Evolutionary conservation across 2,329 filamentous ascomycete genomes (phyloP), one percentile per base, ranked within the genome.

Genomic region (Verticillium dahliae): DNA sequence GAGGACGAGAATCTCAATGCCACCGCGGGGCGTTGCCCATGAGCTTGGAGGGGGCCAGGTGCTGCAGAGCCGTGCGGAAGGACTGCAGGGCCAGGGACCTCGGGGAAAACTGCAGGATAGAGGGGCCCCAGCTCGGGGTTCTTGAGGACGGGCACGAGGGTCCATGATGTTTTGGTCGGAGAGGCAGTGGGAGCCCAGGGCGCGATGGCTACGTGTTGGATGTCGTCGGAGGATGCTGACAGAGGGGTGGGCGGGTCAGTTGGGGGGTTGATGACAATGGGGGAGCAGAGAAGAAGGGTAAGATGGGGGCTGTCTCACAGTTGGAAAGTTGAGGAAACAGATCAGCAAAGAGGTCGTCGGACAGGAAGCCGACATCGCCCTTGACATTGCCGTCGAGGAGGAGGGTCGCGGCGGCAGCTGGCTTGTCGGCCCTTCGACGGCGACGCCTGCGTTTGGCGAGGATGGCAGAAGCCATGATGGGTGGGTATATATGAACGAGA

Each of bases 291-390:
- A 50, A 13, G n/a, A 4, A 50, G 9, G 3, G 11, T 6, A 7
- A 34, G 50, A 37, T 27, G 27, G 27, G 4, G 27, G 27, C 27
- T 27, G 31, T 80, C 83, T 74, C 73, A 87, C 84, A 74, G 70
- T 79, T 69, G 67, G 76, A 75, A 68, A 83, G 70, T 68, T 85
- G 78, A 65, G 90, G 87, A 76, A 96, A 92, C 59, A 98, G 82
- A 71, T 96, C 90, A 56, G 83, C 80, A 69, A 93, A 92, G 59
- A 99, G 81, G 74, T 97, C 92, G 69, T 92, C 89, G 13, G 94
- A 97, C 60, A 98, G 76, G 66, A 95, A 85, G 65, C 92, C 95
- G 64, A 93, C 83, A 71, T 97, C 91, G 60, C 91, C 91, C 75
- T 89, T 91, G 69, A 96, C 82, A 27, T 64, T 57, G 71, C 92